Conservation (phyloP, 345 rosid genomes). For the Arabidopsis suecica region DNA sequence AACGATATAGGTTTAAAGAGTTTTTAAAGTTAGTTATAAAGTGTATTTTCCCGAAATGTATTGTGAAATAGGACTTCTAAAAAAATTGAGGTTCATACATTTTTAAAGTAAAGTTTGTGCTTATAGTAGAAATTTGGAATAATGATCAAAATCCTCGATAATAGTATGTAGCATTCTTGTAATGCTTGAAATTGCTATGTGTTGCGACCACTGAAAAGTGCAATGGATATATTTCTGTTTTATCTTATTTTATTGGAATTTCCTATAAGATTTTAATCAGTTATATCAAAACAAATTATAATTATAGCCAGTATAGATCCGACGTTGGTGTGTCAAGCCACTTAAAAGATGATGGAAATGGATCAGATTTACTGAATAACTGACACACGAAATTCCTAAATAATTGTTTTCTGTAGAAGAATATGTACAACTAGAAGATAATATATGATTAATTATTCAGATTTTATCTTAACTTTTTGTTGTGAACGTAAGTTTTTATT, state of each 20-base stretch:
- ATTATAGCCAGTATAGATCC: not conserved
- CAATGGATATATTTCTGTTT: not conserved
- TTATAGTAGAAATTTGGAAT: not conserved
- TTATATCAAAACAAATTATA: not conserved
- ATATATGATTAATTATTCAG: not conserved
- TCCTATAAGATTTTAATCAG: not conserved
- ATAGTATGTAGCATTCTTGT: not conserved
- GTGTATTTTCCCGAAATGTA: not conserved
- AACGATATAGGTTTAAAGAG: not conserved
- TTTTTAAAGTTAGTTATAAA: not conserved
- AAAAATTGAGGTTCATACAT: too few species aligned
- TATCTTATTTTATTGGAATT: not conserved
- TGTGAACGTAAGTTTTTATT: not conserved
- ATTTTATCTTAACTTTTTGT: not conserved
- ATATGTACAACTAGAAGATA: not conserved
- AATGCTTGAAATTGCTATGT: not conserved
- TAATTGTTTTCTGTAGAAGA: not conserved
- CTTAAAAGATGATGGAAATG: not conserved
- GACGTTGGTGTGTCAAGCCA: not conserved
- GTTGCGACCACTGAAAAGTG: not conserved
- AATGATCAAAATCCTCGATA: not conserved
- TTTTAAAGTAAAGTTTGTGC: not conserved
- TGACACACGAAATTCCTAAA: constrained; percentile 4
- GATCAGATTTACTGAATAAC: constrained; percentile 12
- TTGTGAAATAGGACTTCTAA: not conserved